Base-by-base conservation (phyloP, 257 asterid genomes). In the Galeopsis tetrahit region DNA sequence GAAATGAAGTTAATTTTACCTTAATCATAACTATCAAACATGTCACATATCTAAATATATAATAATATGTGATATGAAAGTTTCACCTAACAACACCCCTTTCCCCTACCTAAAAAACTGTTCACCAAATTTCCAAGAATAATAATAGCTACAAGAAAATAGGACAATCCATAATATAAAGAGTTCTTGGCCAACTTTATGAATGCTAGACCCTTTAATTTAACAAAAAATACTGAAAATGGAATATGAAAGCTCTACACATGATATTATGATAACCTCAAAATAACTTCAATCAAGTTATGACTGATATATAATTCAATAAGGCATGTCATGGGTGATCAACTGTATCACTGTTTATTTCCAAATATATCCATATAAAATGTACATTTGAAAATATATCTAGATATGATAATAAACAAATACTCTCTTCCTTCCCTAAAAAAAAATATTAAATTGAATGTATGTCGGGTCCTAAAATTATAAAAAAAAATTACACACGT, bases 71-170 rank as follows among this genome's bases (percentile, higher is more conserved):
- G 43, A 39, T 39, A 39, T 39, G 43, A 39, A 39, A 39, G 43
- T 39, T 4, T 39, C 43, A 39, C 43, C 43, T 39, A 39, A 39
- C 7, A 39, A 34, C 5, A 10, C 28, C 28, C 28, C 28, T 21
- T 21, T 21, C 28, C 28, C 28, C 28, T 21, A 21, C 28, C 28
- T 21, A 21, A 43, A 43, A 43, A 7, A 13, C 49, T 43, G 14
- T 10, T 11, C 4, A 11, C 53, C 7, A 48, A 48, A 58, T 58
- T 71, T 66, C 66, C 60, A 71, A 58, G 33, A 42, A 40, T 48
- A 49, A 5, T 49, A 35, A 60, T 53, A 36, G 35, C 35, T 52
- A 63, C 14, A 51, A 15, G 17, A 15, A 11, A 0, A 49, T 31
- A 48, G 61, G 60, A 43, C 68, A 53, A 8, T 43, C 61, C 7